Evolutionary conservation across 2,329 filamentous ascomycete genomes (phyloP).

Genomic region (Fusarium foetens): DNA sequence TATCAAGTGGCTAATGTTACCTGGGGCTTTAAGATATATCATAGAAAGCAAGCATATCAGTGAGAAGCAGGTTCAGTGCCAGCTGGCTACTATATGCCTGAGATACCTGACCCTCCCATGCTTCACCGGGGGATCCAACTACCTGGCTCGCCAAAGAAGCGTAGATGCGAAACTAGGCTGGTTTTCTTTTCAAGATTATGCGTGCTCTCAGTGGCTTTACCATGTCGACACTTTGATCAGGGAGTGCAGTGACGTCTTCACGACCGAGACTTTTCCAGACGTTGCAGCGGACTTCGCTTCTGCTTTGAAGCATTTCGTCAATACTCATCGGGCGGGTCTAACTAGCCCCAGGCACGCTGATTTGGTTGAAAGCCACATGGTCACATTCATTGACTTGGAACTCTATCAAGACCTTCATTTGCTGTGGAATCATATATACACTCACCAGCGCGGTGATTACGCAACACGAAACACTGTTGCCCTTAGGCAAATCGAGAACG

Average conservation of each 20-base stretch:
- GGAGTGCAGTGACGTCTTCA: neutral
- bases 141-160: neutral
- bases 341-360: fast-evolving
- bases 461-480: neutral
- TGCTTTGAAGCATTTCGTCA: neutral
- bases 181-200: slow-evolving; percentile 13
- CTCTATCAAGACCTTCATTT: neutral
- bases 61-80: neutral
- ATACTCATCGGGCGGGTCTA: fast-evolving
- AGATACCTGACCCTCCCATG: neutral
- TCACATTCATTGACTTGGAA: fast-evolving
- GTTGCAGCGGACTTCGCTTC: neutral
- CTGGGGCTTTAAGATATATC: neutral
- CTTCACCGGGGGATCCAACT: fast-evolving
- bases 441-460: slow-evolving; percentile 10
- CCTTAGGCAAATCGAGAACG: neutral
- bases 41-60: neutral
- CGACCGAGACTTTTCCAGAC: fast-evolving
- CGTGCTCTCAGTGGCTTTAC: neutral
- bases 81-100: neutral
- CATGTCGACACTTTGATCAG: neutral
- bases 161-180: neutral
- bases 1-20: fast-evolving
- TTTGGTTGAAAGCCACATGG: fast-evolving
- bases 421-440: slow-evolving; percentile 13